A percentile compares a stretch with the other conserved stretches of the same genome.
Evolutionary conservation across 352 stramenopile species (phyloP).

Genomic region (Pythium phragmitis): DNA sequence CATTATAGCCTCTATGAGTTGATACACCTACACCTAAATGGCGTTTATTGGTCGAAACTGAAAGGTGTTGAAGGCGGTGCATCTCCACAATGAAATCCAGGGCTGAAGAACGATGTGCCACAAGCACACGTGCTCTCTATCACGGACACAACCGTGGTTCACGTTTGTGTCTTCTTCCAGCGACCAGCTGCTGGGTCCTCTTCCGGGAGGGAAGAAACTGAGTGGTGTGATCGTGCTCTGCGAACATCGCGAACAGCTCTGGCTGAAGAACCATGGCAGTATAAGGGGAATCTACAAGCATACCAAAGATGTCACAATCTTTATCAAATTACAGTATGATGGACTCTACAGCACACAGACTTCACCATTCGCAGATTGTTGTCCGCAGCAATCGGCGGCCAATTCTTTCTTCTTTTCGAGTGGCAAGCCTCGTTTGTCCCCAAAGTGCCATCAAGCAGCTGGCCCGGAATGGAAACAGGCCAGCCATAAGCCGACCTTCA

Average conservation of each 20-base stretch:
- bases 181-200: slow-evolving; percentile 6
- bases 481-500: not conserved
- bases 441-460: slow-evolving; percentile 9
- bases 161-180: slow-evolving; percentile 4
- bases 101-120: slow-evolving; percentile 11
- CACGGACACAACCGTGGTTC: not conserved
- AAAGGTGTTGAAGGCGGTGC: slow-evolving; percentile 14
- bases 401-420: slow-evolving; percentile 9
- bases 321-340: no score
- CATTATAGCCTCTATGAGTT: not conserved
- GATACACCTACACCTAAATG: slow-evolving; percentile 5
- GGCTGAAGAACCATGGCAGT: no score
- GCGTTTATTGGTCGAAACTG: slow-evolving; percentile 1
- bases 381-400: not conserved
- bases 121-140: slow-evolving; percentile 12
- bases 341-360: no score
- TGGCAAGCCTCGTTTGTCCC: not conserved
- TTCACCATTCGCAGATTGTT: not conserved
- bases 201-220: not conserved
- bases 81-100: slow-evolving; percentile 3
- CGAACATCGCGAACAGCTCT: not conserved
- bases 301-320: not conserved
- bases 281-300: no score
- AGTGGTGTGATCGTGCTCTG: not conserved
- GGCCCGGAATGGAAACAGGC: slow-evolving; percentile 16